phyloP scores from a whole-genome alignment of 352 stramenopile species.

The Hyaloperonospora brassicae region DNA sequence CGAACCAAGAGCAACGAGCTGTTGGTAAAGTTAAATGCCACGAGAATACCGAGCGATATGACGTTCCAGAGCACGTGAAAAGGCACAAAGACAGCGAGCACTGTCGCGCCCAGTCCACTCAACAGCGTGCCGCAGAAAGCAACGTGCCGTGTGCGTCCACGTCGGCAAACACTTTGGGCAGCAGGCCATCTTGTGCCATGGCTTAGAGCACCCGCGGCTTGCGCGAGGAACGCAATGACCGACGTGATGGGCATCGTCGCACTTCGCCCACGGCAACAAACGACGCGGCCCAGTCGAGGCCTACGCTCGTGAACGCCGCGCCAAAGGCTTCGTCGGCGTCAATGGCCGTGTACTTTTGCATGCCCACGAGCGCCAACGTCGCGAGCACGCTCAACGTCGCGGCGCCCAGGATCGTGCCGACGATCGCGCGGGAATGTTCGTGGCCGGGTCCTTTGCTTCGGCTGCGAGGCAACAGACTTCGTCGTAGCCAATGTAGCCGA shows the following conservation, averaged over 20 bases:
- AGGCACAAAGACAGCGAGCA: conserved; percentile 67
- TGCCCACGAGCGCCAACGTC: conserved; percentile 88
- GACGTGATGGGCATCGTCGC: conserved; percentile 91
- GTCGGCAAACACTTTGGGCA: conserved; percentile 79
- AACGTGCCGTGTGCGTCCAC: conserved; percentile 68
- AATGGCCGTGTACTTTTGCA: conserved; percentile 86
- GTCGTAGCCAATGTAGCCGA: conserved; percentile 95
- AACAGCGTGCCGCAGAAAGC: conserved; percentile 60
- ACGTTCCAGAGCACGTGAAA: conserved; percentile 86
- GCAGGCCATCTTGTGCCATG: conserved; percentile 90
- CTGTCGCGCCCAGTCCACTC: conserved; percentile 38
- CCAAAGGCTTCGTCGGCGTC: conserved; percentile 59
- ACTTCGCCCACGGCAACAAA: conserved; percentile 89
- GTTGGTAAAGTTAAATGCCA: conserved; percentile 89
- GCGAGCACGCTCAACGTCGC: conserved; percentile 77
- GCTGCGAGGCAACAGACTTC: conserved; percentile 92
- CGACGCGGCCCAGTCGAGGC: conserved; percentile 62
- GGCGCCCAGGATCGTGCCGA: conserved; percentile 84
- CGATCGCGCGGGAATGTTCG: conserved; percentile 84
- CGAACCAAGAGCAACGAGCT: conserved; percentile 42
- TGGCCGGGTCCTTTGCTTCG: conserved; percentile 78
- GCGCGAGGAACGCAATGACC: conserved; percentile 91
- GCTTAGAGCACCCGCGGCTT: conserved; percentile 88
- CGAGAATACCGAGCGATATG: conserved; percentile 85
- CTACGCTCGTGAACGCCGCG: conserved; percentile 59